A percentile compares a stretch with the other conserved stretches of the same genome.
Evolutionary conservation across 148 eudicot species (phyloP).

Genomic region (Fagopyrum tataricum): DNA sequence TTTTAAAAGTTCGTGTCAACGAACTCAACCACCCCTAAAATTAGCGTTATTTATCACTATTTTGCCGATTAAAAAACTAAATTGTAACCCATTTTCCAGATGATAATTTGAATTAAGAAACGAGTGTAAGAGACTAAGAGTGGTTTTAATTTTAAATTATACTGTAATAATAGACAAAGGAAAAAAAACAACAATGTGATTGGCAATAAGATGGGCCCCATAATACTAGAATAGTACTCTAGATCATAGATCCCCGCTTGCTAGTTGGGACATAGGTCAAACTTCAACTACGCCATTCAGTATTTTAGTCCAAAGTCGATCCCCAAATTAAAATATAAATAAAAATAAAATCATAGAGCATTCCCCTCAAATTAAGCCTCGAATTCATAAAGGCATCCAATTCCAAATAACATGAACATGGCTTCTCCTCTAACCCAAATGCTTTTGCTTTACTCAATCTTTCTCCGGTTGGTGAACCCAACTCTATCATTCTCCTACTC

Average conservation of each 20-base stretch:
- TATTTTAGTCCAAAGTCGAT: not conserved
- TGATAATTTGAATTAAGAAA: too few relatives aligned
- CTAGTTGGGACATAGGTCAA: not conserved
- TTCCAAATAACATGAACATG: not conserved
- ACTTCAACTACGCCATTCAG: not conserved
- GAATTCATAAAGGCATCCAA: not conserved
- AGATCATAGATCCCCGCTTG: not conserved
- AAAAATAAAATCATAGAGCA: too few relatives aligned
- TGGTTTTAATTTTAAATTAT: too few relatives aligned
- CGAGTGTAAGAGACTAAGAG: too few relatives aligned
- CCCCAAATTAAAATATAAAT: not conserved
- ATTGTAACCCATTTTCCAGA: too few relatives aligned
- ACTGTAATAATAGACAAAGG: not conserved
- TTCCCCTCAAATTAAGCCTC: not conserved
- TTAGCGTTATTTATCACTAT: too few relatives aligned
- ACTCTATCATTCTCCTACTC: not conserved
- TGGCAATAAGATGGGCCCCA: conserved; percentile 31
- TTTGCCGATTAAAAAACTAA: too few relatives aligned
- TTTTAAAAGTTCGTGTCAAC: too few relatives aligned
- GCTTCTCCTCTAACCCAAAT: not conserved
- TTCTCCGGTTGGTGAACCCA: not conserved
- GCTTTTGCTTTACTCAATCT: conserved; percentile 8
- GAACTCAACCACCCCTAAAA: too few relatives aligned
- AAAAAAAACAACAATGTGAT: conserved; percentile 17
- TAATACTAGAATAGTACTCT: not conserved